A percentile compares a stretch with the other conserved stretches of the same genome.
phyloP scores from a whole-genome alignment of 192 early-diverging fungal genomes.

The Obelidium mucronatum region DNA sequence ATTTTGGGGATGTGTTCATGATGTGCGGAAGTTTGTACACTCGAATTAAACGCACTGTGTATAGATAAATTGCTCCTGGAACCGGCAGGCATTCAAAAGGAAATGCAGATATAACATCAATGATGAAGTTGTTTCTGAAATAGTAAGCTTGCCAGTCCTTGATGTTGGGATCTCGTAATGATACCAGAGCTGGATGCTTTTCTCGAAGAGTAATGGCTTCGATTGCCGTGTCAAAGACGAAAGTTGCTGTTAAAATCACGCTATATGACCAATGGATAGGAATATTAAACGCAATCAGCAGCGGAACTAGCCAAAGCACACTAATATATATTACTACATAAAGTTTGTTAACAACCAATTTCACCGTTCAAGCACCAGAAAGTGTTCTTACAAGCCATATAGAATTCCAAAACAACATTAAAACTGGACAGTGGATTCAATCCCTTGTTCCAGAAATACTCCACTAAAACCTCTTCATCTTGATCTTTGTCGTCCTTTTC shows the following conservation, averaged over 20 bases:
- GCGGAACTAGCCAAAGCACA: constrained; percentile 11
- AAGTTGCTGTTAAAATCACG: constrained; percentile 3
- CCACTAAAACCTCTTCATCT: neutral
- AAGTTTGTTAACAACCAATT: neutral
- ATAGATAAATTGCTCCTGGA: neutral
- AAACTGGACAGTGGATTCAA: constrained; percentile 34
- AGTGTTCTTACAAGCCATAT: constrained; percentile 36
- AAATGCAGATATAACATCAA: constrained; percentile 15
- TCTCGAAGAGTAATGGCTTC: constrained; percentile 15
- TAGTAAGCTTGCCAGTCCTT: constrained; percentile 29
- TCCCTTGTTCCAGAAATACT: neutral
- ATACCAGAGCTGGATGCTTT: constrained; percentile 20
- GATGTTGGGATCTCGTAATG: constrained; percentile 18
- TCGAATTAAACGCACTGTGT: neutral
- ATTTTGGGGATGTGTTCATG: constrained; percentile 11
- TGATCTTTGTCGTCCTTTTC: neutral
- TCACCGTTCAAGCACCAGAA: neutral
- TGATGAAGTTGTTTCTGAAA: neutral
- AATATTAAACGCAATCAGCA: constrained; percentile 22
- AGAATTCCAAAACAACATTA: constrained; percentile 31
- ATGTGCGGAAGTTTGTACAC: constrained; percentile 19
- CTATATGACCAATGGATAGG: constrained; percentile 3
- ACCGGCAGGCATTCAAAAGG: constrained; percentile 15
- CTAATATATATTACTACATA: constrained; percentile 5
- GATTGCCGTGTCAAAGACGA: constrained; percentile 23